phyloP scores from a whole-genome alignment of 1,139 yeast species.

The Candida frijolesensis region DNA sequence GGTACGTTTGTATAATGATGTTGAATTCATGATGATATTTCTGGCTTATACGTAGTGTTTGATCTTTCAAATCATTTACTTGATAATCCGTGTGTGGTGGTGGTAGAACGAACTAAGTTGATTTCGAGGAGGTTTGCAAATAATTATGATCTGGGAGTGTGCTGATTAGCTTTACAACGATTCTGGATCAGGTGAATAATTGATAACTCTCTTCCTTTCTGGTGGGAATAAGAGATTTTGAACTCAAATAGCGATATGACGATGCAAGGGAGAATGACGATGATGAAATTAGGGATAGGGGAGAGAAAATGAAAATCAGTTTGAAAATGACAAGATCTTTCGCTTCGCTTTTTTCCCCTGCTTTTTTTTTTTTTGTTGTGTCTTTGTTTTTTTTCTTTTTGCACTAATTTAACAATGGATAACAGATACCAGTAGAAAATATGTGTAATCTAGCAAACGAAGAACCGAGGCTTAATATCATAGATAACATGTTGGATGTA shows the following conservation, averaged over 20 bases:
- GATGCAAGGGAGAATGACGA: neutral
- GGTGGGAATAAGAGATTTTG: too few relatives aligned
- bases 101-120: neutral
- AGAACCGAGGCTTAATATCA: too few relatives aligned
- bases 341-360: neutral
- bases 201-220: neutral
- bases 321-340: neutral
- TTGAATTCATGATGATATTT: conserved; percentile 14
- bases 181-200: neutral
- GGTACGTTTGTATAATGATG: conserved; percentile 62
- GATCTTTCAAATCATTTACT: neutral
- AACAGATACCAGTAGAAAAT: neutral
- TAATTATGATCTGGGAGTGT: neutral
- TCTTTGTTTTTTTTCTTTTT: neutral
- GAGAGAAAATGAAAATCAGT: neutral
- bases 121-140: neutral
- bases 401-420: neutral
- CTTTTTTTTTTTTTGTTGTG: neutral
- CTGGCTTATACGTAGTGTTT: too few relatives aligned
- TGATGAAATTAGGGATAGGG: neutral
- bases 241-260: neutral
- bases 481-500: too few relatives aligned
- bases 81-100: neutral
- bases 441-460: neutral
- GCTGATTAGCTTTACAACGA: neutral